Evolutionary conservation across 83 land plant genomes (phyloP), one percentile per base, ranked within the genome.

Genomic region (Diphasiastrum complanatum): DNA sequence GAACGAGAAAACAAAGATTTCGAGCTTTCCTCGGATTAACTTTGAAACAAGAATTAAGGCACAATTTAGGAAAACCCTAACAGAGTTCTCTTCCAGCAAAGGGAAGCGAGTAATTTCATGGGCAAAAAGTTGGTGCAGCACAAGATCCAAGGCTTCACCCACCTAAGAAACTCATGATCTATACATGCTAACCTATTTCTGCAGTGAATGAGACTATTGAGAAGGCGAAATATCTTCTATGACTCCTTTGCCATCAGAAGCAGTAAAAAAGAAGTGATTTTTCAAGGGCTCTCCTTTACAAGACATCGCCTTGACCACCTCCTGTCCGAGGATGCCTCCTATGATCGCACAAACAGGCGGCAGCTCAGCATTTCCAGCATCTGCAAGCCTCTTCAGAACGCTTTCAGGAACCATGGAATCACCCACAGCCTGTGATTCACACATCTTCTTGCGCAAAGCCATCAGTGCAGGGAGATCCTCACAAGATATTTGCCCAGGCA

Each of bases 241-340:
- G 35, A 82, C 68, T 25, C 98, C 98, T 70, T 85, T 93, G 18
- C 98, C 98, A 63, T 88, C 96, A 31, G 66, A 60, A 36, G 91
- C 81, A 66, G 88, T 91, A 63, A 85, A 93, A 63, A 79, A 89
- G 72, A 93, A 89, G 66, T 78, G 83, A 47, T 88, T 89, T 70
- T 85, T 85, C 31, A 92, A 56, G 11, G 98, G 98, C 46, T 85
- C 96, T 20, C 98, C 98, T 71, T 93, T 89, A 24, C 92, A 76
- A n/a, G 98, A 93, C 71, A 93, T 75, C 26, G 85, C 96, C 57
- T 93, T 93, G 3, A 93, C 81, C 28, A 93, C 85, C 66, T 93
- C 98, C 98, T 93, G 98, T 22, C 98, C 98, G 59, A 93, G 87
- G 47, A 88, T 85, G 34, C 98, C 98, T 45, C 98, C 98, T 31